These are phyloP conservation scores for Pythium utonaiense DNA, from an alignment of 352 stramenopile genomes.

Conservation along the genomic window DNA sequence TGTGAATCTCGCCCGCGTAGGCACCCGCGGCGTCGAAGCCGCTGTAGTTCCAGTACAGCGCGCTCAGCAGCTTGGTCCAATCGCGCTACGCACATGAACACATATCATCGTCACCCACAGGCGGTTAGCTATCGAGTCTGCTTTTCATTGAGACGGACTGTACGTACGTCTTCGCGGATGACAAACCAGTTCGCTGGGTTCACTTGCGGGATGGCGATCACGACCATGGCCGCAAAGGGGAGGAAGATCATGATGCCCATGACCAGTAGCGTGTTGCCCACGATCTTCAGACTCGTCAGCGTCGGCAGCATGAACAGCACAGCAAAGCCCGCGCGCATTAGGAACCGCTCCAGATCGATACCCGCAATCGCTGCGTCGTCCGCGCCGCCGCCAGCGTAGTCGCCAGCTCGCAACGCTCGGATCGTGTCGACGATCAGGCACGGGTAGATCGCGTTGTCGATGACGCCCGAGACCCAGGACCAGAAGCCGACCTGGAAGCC, in stretches of 20 bases:
- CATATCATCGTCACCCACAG: no score
- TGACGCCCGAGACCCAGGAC: conserved; percentile 76
- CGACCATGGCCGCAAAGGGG: conserved; percentile 91
- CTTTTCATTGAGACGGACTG: no score
- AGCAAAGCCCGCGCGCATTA: conserved; percentile 35
- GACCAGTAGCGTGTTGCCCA: conserved; percentile 80
- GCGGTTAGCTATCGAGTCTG: no score
- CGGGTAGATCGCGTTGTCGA: conserved; percentile 82
- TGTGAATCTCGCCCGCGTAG: conserved; percentile 91
- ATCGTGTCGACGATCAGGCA: conserved; percentile 74
- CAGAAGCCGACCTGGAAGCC: conserved; percentile 84
- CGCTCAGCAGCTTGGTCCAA: conserved; percentile 90
- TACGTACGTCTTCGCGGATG: conserved; percentile 45
- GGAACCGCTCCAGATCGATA: conserved; percentile 47
- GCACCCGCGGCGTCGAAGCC: conserved; percentile 91
- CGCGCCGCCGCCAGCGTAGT: conserved; percentile 33
- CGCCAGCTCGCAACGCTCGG: no score
- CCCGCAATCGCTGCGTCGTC: conserved; percentile 26
- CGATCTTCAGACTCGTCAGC: conserved; percentile 80
- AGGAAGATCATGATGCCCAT: conserved; percentile 89
- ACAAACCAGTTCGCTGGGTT: conserved; percentile 60
- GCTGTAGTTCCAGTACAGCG: conserved; percentile 97
- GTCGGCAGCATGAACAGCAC: conserved; percentile 69
- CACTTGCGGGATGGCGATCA: conserved; percentile 58
- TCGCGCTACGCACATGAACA: no score